Percentiles rank a stretch among this genome's conserved stretches.
These are phyloP conservation scores for Tripterygium wilfordii DNA, from an alignment of 177 flowering plant species.

Conservation along the genomic window DNA sequence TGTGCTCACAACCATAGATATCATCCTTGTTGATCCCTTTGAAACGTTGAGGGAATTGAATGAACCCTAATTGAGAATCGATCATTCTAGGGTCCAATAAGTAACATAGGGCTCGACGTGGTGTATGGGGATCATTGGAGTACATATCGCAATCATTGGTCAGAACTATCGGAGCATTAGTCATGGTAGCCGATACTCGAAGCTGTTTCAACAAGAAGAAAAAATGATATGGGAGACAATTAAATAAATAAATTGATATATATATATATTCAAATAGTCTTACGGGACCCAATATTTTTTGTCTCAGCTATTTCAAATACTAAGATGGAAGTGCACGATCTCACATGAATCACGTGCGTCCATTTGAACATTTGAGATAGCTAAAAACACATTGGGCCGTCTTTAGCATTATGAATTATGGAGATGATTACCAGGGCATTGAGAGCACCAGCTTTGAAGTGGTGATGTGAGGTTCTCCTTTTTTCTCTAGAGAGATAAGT, in stretches of 20 bases:
- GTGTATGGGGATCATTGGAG: constrained; percentile 56
- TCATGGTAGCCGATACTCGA: constrained; percentile 58
- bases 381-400: too few relatives aligned
- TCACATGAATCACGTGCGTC: too few relatives aligned
- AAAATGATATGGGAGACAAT: background rate
- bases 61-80: constrained; percentile 20
- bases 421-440: constrained; percentile 47
- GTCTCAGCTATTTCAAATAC: too few relatives aligned
- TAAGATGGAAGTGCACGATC: too few relatives aligned
- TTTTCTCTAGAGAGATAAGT: constrained; percentile 70
- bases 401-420: too few relatives aligned
- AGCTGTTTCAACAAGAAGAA: constrained; percentile 23
- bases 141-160: constrained; percentile 59
- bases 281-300: too few relatives aligned
- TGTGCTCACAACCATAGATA: constrained; percentile 35
- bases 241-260: background rate
- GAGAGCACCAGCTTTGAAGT: constrained; percentile 85
- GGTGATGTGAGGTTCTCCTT: constrained; percentile 38
- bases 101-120: constrained; percentile 40
- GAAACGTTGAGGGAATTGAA: constrained; percentile 57
- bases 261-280: background rate
- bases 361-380: too few relatives aligned
- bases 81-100: constrained; percentile 15
- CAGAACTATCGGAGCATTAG: constrained; percentile 57
- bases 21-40: constrained; percentile 41